Conservation (phyloP, 2,329 filamentous ascomycete genomes). For the Penicillium sp. region DNA sequence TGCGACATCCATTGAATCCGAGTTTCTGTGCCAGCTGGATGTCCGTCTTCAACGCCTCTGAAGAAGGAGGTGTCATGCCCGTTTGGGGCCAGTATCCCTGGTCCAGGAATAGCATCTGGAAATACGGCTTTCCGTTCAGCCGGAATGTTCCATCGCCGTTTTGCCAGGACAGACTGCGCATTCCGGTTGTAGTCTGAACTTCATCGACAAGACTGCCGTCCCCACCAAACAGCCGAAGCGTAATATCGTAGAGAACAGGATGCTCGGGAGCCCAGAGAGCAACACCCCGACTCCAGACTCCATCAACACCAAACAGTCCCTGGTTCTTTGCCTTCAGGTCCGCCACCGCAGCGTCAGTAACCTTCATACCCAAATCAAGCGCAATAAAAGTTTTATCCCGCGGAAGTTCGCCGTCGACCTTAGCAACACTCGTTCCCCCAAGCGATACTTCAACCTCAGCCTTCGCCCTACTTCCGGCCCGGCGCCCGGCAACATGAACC, state of each 20-base stretch:
- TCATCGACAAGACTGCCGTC: conserved; percentile 38
- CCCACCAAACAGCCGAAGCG: conserved; percentile 44
- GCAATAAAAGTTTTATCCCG: conserved; percentile 44
- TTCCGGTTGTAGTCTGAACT: conserved; percentile 52
- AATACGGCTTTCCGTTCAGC: conserved; percentile 59
- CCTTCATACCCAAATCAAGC: conserved; percentile 44
- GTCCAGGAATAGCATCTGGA: conserved; percentile 60
- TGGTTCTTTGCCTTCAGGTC: conserved; percentile 10
- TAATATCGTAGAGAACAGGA: conserved; percentile 56
- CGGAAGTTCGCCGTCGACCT: conserved; percentile 38
- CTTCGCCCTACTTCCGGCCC: conserved; percentile 27
- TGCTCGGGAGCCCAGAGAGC: conserved; percentile 60
- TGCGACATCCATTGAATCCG: conserved; percentile 62
- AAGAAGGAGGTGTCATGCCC: conserved; percentile 55
- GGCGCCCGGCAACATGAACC: conserved; percentile 41
- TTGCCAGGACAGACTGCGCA: conserved; percentile 54
- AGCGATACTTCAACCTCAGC: conserved; percentile 50
- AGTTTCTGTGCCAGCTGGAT: conserved; percentile 54
- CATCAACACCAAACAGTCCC: conserved; percentile 39
- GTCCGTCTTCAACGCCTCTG: conserved; percentile 58
- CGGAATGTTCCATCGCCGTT: conserved; percentile 51
- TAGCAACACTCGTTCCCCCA: conserved; percentile 42
- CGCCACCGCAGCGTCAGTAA: conserved; percentile 31
- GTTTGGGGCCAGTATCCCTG: conserved; percentile 66
- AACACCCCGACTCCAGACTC: conserved; percentile 47